Conservation (phyloP, 805 yeast species). For the Pichia thaimueangensis region DNA sequence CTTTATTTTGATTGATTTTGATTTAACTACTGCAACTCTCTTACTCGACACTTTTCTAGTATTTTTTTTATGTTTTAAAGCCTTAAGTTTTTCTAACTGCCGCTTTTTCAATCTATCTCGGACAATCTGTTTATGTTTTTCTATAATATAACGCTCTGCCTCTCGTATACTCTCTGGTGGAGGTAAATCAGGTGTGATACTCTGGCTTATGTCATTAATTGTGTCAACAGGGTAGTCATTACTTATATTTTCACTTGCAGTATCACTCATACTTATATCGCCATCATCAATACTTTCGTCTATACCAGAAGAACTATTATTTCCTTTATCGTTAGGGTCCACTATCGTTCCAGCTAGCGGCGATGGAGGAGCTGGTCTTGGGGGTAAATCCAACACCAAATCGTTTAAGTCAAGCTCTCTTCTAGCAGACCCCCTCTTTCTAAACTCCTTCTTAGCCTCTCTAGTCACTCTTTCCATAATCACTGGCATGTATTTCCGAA, state of each 20-base stretch:
- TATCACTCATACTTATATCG: neutral
- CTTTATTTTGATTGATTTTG: constrained; percentile 17
- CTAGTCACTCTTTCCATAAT: constrained; percentile 10
- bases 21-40: neutral
- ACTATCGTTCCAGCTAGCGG: too few species aligned
- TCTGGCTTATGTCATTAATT: neutral
- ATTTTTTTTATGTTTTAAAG: neutral
- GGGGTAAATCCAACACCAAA: constrained; percentile 22
- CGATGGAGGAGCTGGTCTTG: too few species aligned
- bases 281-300: neutral
- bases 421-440: constrained; percentile 29
- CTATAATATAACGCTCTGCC: constrained; percentile 1
- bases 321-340: too few species aligned
- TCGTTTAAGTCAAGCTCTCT: constrained; percentile 23
- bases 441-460: constrained; percentile 24
- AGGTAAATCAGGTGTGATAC: neutral
- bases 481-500: too few species aligned
- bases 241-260: neutral
- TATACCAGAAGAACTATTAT: too few species aligned
- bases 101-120: neutral
- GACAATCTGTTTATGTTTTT: constrained; percentile 1
- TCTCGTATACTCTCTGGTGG: neutral
- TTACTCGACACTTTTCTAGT: neutral
- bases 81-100: neutral
- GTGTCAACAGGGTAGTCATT: too few species aligned